These are phyloP conservation scores for Penicillium psychrosexuale DNA, from an alignment of 2,329 filamentous ascomycete genomes.

Conservation along the genomic window DNA sequence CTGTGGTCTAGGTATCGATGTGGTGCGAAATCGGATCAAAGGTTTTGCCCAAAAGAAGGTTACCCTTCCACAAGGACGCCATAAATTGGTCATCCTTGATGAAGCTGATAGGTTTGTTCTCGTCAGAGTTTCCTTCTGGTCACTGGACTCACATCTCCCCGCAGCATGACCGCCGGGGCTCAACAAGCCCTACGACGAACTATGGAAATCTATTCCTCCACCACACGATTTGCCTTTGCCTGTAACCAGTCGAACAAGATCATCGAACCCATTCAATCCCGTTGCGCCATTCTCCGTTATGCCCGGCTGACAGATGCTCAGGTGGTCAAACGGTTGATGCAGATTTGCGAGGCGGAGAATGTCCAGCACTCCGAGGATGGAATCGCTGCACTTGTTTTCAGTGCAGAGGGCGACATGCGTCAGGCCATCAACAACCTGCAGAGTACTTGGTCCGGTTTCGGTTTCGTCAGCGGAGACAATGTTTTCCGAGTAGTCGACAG, in stretches of 20 bases:
- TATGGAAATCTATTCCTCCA: slow-evolving; percentile 98
- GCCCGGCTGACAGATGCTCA: slow-evolving; percentile 88
- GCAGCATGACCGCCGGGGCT: slow-evolving; percentile 89
- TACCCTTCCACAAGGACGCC: slow-evolving; percentile 80
- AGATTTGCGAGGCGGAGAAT: slow-evolving; percentile 89
- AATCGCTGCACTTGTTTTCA: slow-evolving; percentile 92
- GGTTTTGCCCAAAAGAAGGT: slow-evolving; percentile 99
- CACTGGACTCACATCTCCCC: slow-evolving; percentile 1
- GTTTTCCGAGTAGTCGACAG: slow-evolving; percentile 97
- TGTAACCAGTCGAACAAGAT: slow-evolving; percentile 99
- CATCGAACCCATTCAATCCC: slow-evolving; percentile 95
- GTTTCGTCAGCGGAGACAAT: slow-evolving; percentile 95
- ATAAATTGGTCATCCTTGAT: slow-evolving; percentile 96
- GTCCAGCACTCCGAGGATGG: slow-evolving; percentile 92
- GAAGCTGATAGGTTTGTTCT: slow-evolving; percentile 74
- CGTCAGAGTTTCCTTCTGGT: background rate
- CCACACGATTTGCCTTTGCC: slow-evolving; percentile 93
- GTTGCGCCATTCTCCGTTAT: slow-evolving; percentile 94
- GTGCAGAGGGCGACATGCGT: slow-evolving; percentile 96
- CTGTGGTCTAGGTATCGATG: slow-evolving; percentile 71
- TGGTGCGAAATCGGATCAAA: slow-evolving; percentile 96
- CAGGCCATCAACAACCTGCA: slow-evolving; percentile 99
- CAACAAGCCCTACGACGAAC: slow-evolving; percentile 92
- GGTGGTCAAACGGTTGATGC: slow-evolving; percentile 82
- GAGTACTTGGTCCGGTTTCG: slow-evolving; percentile 87